phyloP scores from a whole-genome alignment of 2,329 filamentous ascomycete genomes.

The Fusarium beomiforme region DNA sequence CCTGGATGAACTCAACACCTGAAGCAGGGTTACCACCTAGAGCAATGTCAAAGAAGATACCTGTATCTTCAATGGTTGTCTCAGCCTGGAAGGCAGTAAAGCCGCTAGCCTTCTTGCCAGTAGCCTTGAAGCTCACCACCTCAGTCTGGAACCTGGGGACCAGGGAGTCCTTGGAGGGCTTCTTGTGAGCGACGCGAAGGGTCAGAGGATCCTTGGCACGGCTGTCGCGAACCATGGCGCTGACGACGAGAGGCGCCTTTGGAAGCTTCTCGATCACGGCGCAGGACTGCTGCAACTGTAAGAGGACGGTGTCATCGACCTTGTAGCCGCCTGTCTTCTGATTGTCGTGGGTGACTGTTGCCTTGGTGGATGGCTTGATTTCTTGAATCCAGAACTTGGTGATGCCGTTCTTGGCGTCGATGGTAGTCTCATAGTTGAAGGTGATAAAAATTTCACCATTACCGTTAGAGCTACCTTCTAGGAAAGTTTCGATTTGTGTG shows the following conservation, averaged over 20 bases:
- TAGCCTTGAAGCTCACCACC: conserved; percentile 15
- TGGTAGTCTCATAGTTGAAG: conserved; percentile 43
- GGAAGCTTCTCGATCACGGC: neutral
- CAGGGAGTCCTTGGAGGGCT: neutral
- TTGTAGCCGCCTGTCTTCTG: conserved; percentile 41
- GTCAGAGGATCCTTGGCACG: conserved; percentile 11
- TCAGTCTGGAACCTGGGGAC: conserved; percentile 14
- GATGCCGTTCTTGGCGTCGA: conserved; percentile 42
- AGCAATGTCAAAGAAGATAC: neutral
- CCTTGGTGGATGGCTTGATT: conserved; percentile 35
- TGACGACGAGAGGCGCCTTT: neutral
- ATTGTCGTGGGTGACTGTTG: conserved; percentile 39
- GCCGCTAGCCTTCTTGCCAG: conserved; percentile 19
- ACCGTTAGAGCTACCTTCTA: conserved; percentile 34
- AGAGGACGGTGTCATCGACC: conserved; percentile 42
- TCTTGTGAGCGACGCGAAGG: neutral
- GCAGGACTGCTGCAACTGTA: conserved; percentile 43
- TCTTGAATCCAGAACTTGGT: conserved; percentile 46
- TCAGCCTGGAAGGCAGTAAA: conserved; percentile 13
- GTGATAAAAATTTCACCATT: conserved; percentile 43
- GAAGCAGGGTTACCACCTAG: neutral
- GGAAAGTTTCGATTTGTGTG: neutral
- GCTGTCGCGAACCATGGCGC: conserved; percentile 9
- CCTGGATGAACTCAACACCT: neutral
- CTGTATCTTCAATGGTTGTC: neutral